Evolutionary conservation across 2,329 filamentous ascomycete genomes (phyloP), one percentile per base, ranked within the genome.

Genomic region (Pestalotiopsis sp.): DNA sequence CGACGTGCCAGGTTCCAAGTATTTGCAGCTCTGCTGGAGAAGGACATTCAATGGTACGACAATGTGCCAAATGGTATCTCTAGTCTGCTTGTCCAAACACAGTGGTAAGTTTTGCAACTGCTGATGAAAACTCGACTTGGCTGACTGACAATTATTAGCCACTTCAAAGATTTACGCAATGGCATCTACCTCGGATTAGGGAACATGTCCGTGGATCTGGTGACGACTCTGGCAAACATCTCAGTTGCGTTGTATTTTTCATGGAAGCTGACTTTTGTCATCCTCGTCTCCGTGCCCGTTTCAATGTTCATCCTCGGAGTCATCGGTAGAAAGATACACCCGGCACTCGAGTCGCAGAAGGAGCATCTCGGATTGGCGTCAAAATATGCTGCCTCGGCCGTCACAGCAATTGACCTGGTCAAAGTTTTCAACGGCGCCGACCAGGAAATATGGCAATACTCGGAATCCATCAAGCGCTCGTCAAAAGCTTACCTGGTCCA

Each of bases 1-100:
- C 87, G 86, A 39, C 87, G 81, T 61, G 90, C 90, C 6, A 87
- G 94, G 4, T 82, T 85, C 17, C 82, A 81, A 4, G 80, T 96
- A 2, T 97, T 97, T 75, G 74, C 81, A 1, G 87, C 87, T 2
- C 81, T 98, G 45, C 77, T 97, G n/a, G 80, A 83, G 5, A 93
- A 91, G 75, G 89, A 95, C 13, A 88, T 96, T 76, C 85, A 86
- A 60, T 98, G 95, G 94, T 97, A 93, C 75, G 94, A 98, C 76
- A 83, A 85, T 20, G 86, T 91, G 65, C 83, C 88, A 49, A 89
- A 93, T 67, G 95, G 95, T 0, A 86, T 93, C 20, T 87, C 88
- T 1, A 91, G 93, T 20, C 84, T 96, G 57, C 82, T 97, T 20
- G 87, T 91, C 17, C 86, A 90, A 66, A 84, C 94, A 39, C 92